Evolutionary conservation across 2,329 filamentous ascomycete species (phyloP).

Genomic region (Neofusicoccum cordaticola): DNA sequence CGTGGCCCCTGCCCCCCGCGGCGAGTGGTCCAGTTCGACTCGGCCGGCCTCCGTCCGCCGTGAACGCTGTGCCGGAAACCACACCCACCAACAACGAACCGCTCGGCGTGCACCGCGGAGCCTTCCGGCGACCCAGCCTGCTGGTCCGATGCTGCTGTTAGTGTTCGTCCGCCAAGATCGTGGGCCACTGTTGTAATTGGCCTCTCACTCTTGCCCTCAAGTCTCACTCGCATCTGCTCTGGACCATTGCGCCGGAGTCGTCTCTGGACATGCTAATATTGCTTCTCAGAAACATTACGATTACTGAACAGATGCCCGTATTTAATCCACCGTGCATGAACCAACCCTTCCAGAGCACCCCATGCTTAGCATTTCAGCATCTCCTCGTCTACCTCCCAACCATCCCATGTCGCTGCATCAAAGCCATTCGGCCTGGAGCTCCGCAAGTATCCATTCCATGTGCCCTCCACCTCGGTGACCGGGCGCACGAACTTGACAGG

Average conservation of each 20-base stretch:
- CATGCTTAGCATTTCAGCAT: conserved; percentile 26
- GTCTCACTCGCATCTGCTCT: not conserved
- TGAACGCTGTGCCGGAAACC: too few relatives aligned
- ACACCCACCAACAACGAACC: too few relatives aligned
- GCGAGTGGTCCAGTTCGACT: not conserved
- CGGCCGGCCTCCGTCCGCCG: too few relatives aligned
- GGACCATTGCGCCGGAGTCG: not conserved
- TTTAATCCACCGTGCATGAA: not conserved
- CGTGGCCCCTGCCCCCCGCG: not conserved
- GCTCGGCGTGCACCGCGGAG: too few relatives aligned
- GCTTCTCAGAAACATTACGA: not conserved
- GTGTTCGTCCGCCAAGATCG: too few relatives aligned
- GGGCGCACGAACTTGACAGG: conserved; percentile 50
- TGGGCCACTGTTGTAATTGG: too few relatives aligned
- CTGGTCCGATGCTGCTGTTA: too few relatives aligned
- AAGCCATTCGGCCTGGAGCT: conserved; percentile 53
- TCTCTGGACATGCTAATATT: not conserved
- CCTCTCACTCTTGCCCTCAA: too few relatives aligned
- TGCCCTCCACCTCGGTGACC: conserved; percentile 46
- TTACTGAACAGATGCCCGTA: not conserved
- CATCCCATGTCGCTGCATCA: conserved; percentile 49
- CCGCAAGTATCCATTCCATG: conserved; percentile 49
- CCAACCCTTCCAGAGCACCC: not conserved
- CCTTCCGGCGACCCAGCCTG: too few relatives aligned
- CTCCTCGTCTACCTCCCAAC: conserved; percentile 42